These are phyloP conservation scores for Fusarium sp. DNA, from an alignment of 2,329 filamentous ascomycete genomes.

Conservation along the genomic window DNA sequence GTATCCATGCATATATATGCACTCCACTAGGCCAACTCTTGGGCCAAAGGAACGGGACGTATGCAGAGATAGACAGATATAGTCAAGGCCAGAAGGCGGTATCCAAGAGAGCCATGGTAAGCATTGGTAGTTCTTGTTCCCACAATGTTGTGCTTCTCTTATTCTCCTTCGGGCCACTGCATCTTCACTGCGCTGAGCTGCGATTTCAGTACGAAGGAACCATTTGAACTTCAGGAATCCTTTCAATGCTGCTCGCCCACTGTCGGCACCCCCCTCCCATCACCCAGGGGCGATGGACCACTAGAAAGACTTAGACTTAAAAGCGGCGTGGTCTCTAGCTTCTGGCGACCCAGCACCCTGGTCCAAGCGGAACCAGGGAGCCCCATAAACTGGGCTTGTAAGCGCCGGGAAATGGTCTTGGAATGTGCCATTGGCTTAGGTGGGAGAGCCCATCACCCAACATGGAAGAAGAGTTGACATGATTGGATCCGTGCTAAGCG, in stretches of 20 bases:
- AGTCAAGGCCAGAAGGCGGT: constrained; percentile 9
- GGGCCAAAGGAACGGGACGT: constrained; percentile 35
- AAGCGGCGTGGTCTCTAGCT: constrained; percentile 37
- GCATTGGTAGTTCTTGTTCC: constrained; percentile 5
- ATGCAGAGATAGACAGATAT: constrained; percentile 27
- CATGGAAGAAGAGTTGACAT: constrained; percentile 37
- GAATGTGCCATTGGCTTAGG: constrained; percentile 43
- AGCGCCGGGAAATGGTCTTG: constrained; percentile 47
- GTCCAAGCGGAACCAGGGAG: constrained; percentile 27
- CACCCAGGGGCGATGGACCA: constrained; percentile 4
- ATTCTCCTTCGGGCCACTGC: neutral
- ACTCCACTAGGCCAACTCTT: constrained; percentile 38
- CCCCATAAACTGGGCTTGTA: constrained; percentile 39
- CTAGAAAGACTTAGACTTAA: constrained; percentile 31
- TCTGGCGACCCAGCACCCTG: constrained; percentile 43
- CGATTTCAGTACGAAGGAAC: neutral
- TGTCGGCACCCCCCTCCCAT: constrained; percentile 22
- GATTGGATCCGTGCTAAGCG: constrained; percentile 51
- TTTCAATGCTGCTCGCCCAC: constrained; percentile 11
- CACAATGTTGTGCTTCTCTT: neutral
- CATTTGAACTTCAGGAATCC: constrained; percentile 14
- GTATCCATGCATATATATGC: neutral
- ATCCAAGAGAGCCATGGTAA: neutral
- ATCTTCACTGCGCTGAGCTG: neutral
- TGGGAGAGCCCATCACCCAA: constrained; percentile 48